Evolutionary conservation across 2,329 filamentous ascomycete species (phyloP), one percentile per base, ranked within the genome.

Genomic region (Fusarium hainanense): DNA sequence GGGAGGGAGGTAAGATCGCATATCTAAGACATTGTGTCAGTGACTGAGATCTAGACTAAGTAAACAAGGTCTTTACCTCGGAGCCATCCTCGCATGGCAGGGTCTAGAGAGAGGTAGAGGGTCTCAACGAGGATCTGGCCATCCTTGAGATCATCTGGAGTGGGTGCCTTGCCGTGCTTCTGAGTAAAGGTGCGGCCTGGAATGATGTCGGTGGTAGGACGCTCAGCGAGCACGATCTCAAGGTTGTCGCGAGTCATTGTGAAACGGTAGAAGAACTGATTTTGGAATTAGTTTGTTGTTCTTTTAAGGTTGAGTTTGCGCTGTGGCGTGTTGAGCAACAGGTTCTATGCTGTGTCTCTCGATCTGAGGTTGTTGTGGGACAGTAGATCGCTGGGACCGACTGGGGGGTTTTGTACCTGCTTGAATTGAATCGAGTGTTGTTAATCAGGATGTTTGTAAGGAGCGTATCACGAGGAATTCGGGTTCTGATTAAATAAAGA

Each of bases 71-170:
- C 10, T 11, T 21, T 70, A 87, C 85, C 85, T 67, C 87, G 90
- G 21, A 93, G 79, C 90, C 90, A 93, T 62, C 88, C 88, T 72
- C 91, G 86, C 90, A 93, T 93, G n/a, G 91, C 90, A 2, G 91
- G 91, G 79, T 93, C 91, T 41, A 93, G 83, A 12, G 88, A 90
- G 46, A 92, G 83, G 75, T 92, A 93, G 63, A 91, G 79, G 1
- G 79, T 77, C 77, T 88, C 85, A 46, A 88, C 79, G 52, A 93
- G 83, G 58, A 93, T 82, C 75, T 93, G 81, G 69, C 89, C 89
- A 82, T 89, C 85, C 76, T 90, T 85, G 43, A 91, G 82, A 64
- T 87, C 82, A 32, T 80, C 79, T 21, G 83, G 81, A 10, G 84
- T 80, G 71, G 87, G 86, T 6, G 87, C 82, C 3, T 86, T 82